Percentiles rank a stretch among this genome's conserved stretches.
Conservation (phyloP, 768 basidiomycete species). For the Tricholoma sp. region DNA sequence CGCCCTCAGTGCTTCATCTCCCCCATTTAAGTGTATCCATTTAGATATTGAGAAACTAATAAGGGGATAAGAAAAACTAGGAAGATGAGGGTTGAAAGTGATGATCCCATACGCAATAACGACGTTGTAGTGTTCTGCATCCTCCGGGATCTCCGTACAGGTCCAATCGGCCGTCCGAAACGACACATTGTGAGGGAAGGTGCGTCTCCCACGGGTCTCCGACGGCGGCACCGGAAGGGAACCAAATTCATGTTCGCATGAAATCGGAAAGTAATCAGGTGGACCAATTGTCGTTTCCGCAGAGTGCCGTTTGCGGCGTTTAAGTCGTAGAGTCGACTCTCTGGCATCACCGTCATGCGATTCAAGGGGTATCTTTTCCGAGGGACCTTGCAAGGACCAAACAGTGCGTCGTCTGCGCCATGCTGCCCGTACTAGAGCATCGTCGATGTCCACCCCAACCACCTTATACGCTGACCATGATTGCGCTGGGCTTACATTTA, state of each 20-base stretch:
- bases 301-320: slow-evolving; percentile 22
- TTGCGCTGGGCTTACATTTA: slow-evolving; percentile 46
- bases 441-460: slow-evolving; percentile 83
- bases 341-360: not conserved
- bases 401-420: slow-evolving; percentile 66
- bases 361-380: not conserved
- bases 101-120: slow-evolving; percentile 62
- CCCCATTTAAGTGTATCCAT: slow-evolving; percentile 85
- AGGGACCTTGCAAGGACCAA: slow-evolving; percentile 64
- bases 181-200: slow-evolving; percentile 75
- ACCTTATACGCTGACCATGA: slow-evolving; percentile 57
- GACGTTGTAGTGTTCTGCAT: slow-evolving; percentile 64
- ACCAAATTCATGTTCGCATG: slow-evolving; percentile 72
- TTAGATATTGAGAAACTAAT: slow-evolving; percentile 80
- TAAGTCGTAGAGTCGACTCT: slow-evolving; percentile 9
- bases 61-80: not conserved
- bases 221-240: slow-evolving; percentile 62
- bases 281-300: not conserved
- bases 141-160: slow-evolving; percentile 46
- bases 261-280: slow-evolving; percentile 66
- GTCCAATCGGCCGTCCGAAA: slow-evolving; percentile 78
- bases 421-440: slow-evolving; percentile 64
- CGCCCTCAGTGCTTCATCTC: slow-evolving; percentile 61
- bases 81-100: not conserved
- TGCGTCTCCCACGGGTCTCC: slow-evolving; percentile 22